Conservation (phyloP, 2,329 filamentous ascomycete species). For the Alternaria sp. region DNA sequence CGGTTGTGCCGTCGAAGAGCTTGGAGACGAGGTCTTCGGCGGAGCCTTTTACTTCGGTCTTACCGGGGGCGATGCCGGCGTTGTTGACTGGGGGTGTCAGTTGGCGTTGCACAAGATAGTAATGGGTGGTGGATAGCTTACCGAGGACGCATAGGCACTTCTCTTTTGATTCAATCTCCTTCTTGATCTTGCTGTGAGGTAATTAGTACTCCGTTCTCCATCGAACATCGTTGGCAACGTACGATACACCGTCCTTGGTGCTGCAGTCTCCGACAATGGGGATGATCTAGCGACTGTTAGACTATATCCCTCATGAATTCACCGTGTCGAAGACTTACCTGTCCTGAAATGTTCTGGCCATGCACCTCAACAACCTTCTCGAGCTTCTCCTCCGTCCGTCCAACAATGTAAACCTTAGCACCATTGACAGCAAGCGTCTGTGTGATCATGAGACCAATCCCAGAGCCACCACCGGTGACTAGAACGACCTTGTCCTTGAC, state of each 20-base stretch:
- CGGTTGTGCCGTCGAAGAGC: slow-evolving; percentile 53
- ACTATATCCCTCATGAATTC: not conserved
- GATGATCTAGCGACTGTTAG: slow-evolving; percentile 43
- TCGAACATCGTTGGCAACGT: slow-evolving; percentile 2
- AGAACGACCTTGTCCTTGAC: slow-evolving; percentile 51
- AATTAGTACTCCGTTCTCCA: not conserved
- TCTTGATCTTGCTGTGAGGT: slow-evolving; percentile 44
- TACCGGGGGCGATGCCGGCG: slow-evolving; percentile 53
- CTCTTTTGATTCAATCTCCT: slow-evolving; percentile 53
- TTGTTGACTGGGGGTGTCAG: slow-evolving; percentile 33
- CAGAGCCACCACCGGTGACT: slow-evolving; percentile 54
- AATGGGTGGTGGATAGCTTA: not conserved
- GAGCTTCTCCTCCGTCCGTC: slow-evolving; percentile 56
- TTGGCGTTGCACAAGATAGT: slow-evolving; percentile 44
- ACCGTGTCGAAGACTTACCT: slow-evolving; percentile 17
- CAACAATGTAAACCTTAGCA: slow-evolving; percentile 57
- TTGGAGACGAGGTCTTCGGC: slow-evolving; percentile 53
- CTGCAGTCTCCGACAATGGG: slow-evolving; percentile 54
- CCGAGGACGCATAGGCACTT: slow-evolving; percentile 54
- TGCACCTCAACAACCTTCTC: slow-evolving; percentile 54
- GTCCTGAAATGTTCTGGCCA: slow-evolving; percentile 52
- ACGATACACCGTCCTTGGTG: slow-evolving; percentile 52
- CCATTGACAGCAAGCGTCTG: slow-evolving; percentile 56
- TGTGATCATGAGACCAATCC: slow-evolving; percentile 56
- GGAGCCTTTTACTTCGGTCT: slow-evolving; percentile 47